Percentiles rank a stretch among this genome's conserved stretches.
phyloP scores from a whole-genome alignment of 805 yeast species.

The Yamadazyma phyllophila region DNA sequence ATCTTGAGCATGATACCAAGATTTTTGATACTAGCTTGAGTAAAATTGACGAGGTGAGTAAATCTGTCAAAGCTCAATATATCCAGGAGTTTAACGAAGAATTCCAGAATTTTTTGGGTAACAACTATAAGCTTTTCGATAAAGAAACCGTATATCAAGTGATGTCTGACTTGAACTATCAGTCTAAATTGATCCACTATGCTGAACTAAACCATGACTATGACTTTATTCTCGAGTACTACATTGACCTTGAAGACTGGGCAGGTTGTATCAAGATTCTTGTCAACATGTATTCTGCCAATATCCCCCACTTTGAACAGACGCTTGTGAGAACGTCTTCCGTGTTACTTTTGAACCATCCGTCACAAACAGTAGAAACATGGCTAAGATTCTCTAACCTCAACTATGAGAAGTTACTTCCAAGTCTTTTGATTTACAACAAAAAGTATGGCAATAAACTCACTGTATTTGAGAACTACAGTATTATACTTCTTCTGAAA shows the following conservation, averaged over 20 bases:
- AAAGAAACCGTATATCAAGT: constrained; percentile 69
- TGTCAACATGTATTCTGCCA: constrained; percentile 42
- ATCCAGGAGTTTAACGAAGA: constrained; percentile 12
- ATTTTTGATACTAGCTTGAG: constrained; percentile 1
- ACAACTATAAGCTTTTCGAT: constrained; percentile 54
- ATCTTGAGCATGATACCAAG: constrained; percentile 32
- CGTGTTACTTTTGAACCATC: constrained; percentile 62
- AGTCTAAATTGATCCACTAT: constrained; percentile 59
- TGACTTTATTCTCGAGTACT: constrained; percentile 63
- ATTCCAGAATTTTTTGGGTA: constrained; percentile 50
- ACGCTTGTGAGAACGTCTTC: constrained; percentile 67
- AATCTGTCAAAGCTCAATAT: constrained; percentile 1
- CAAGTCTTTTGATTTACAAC: constrained; percentile 72
- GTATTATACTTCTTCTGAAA: constrained; percentile 60
- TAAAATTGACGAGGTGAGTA: background rate
- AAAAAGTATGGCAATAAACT: constrained; percentile 37
- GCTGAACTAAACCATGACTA: constrained; percentile 69
- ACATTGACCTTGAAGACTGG: constrained; percentile 75
- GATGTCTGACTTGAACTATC: constrained; percentile 62
- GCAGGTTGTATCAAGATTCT: constrained; percentile 60
- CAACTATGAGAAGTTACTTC: constrained; percentile 64
- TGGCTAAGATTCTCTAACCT: constrained; percentile 66
- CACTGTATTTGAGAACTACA: constrained; percentile 53
- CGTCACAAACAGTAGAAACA: constrained; percentile 66
- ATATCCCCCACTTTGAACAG: constrained; percentile 15